Evolutionary conservation across 2,329 filamentous ascomycete genomes (phyloP), one percentile per base, ranked within the genome.

Genomic region (Hypomyces perniciosus): DNA sequence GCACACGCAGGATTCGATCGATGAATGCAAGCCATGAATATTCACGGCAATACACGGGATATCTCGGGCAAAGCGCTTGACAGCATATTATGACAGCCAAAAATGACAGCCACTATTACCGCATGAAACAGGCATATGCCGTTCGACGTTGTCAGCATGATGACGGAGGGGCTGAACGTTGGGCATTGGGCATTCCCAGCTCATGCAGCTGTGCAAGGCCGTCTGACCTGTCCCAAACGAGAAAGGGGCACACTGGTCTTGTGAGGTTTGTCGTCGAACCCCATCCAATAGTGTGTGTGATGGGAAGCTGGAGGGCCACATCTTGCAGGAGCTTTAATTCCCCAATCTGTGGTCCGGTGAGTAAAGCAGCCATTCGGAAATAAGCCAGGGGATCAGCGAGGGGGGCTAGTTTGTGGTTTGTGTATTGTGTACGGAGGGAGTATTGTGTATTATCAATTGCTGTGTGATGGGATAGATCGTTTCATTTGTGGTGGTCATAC

Each of bases 131-230:
- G 35, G 35, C 35, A 20, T 38, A 38, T 38, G 35, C 35, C n/a
- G 3, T 38, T 38, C 35, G 20, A 38, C 35, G 35, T n/a, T 38
- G 35, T 38, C 35, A 38, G 35, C 35, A 20, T 38, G 31, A 52
- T 40, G 40, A 38, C 40, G 44, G 38, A 40, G 38, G 44, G 50
- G 39, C 29, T 52, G 44, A 48, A 33, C 44, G 39, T 42, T 42
- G 39, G 13, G 13, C 39, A 28, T 20, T 34, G 39, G 26, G 39
- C 47, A 45, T 40, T 34, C 28, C 31, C 28, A 30, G 20, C 50
- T 52, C 50, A 41, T 49, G 50, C 53, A 56, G 48, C 55, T 53
- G 55, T 54, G 54, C 33, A 41, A 53, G 54, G 43, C 51, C 51
- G 48, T 55, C 55, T 57, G 55, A 55, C 51, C 46, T 54, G 48